These are phyloP conservation scores for Ploettnerulaceae sp. DNA, from an alignment of 2,329 filamentous ascomycete species.

Conservation along the genomic window DNA sequence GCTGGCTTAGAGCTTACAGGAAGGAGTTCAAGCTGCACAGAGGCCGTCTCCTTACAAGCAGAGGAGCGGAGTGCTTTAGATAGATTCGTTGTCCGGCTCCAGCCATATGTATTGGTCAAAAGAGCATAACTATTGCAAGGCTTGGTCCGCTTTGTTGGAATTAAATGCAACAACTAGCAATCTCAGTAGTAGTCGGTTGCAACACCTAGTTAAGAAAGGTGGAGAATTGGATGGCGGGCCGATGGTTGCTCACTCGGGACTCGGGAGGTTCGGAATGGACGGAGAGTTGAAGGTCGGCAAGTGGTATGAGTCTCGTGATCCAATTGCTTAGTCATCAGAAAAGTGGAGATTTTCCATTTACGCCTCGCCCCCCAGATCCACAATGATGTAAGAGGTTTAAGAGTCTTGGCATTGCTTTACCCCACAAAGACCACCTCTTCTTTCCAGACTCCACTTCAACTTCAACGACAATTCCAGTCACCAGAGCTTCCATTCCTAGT, in stretches of 20 bases:
- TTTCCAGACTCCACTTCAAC: not conserved
- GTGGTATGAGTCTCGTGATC: not conserved
- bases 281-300: too few species aligned
- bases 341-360: not conserved
- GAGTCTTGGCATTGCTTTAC: not conserved
- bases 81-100: not conserved
- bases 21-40: not conserved
- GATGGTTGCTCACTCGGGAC: too few species aligned
- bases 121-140: not conserved
- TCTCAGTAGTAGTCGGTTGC: too few species aligned
- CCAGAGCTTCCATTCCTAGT: too few species aligned
- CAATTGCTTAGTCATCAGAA: too few species aligned
- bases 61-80: not conserved
- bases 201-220: too few species aligned
- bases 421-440: slow-evolving; percentile 1
- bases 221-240: too few species aligned
- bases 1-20: not conserved
- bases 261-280: too few species aligned
- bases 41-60: not conserved
- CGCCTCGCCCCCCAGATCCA: not conserved
- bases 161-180: not conserved
- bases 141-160: not conserved
- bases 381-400: slow-evolving; percentile 1
- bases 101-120: not conserved
- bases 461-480: too few species aligned